Conservation (phyloP, 1,139 yeast species). For the Maudiozyma humilis region DNA sequence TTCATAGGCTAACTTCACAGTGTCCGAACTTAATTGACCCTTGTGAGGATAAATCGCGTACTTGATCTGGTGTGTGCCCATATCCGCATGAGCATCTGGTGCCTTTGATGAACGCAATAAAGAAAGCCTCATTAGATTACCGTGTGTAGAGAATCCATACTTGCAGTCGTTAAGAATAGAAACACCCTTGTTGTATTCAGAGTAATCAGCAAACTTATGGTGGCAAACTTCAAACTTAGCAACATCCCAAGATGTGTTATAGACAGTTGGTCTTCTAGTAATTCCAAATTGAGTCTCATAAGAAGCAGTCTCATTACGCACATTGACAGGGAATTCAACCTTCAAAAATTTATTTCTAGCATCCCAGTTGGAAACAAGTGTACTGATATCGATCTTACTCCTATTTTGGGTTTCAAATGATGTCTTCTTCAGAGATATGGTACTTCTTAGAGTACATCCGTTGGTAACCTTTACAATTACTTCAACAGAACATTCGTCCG, state of each 20-base stretch:
- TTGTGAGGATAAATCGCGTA: constrained; percentile 80
- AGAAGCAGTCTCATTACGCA: constrained; percentile 64
- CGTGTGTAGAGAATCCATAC: constrained; percentile 88
- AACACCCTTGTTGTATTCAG: constrained; percentile 84
- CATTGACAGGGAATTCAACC: constrained; percentile 88
- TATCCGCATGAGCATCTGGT: constrained; percentile 88
- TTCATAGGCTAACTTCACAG: constrained; percentile 69
- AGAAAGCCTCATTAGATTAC: constrained; percentile 77
- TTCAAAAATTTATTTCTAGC: constrained; percentile 82
- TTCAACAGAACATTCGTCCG: constrained; percentile 53
- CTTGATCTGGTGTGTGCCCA: constrained; percentile 77
- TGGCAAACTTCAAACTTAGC: constrained; percentile 95
- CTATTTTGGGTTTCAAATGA: constrained; percentile 29
- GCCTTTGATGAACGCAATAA: constrained; percentile 79
- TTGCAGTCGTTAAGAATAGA: constrained; percentile 75
- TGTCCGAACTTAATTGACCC: constrained; percentile 53
- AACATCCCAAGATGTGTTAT: constrained; percentile 89
- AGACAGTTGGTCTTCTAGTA: constrained; percentile 87
- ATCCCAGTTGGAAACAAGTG: constrained; percentile 68
- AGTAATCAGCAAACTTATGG: constrained; percentile 87
- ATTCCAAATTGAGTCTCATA: constrained; percentile 93
- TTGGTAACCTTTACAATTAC: constrained; percentile 35
- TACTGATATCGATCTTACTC: constrained; percentile 44
- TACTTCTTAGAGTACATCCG: constrained; percentile 52
- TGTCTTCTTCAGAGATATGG: constrained; percentile 62